Evolutionary conservation across 148 eudicot species (phyloP).

Genomic region (Amaranthus palmeri): DNA sequence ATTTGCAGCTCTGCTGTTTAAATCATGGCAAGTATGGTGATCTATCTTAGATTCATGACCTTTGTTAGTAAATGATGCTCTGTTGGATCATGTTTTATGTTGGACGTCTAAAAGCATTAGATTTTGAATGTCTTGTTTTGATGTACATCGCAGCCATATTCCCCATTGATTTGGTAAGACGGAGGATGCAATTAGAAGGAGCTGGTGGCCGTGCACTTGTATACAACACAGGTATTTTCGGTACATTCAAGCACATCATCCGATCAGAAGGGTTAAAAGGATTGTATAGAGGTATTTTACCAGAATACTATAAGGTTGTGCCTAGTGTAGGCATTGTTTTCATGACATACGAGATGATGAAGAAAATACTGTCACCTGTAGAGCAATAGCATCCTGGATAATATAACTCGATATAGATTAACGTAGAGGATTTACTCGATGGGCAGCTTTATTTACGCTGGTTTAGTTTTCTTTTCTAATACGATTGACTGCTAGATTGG

Average conservation of each 20-base stretch:
- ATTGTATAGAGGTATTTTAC: slow-evolving; percentile 52
- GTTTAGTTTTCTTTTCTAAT: slow-evolving; percentile 5
- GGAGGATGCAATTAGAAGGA: slow-evolving; percentile 92
- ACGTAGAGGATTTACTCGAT: slow-evolving; percentile 1
- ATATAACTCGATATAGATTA: slow-evolving; percentile 7
- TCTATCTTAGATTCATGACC: background rate
- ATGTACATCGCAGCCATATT: slow-evolving; percentile 56
- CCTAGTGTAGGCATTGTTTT: slow-evolving; percentile 53
- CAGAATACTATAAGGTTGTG: slow-evolving; percentile 55
- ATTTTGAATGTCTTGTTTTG: background rate
- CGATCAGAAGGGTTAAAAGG: slow-evolving; percentile 33
- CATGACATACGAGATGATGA: slow-evolving; percentile 59
- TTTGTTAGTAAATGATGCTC: background rate
- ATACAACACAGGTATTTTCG: slow-evolving; percentile 60
- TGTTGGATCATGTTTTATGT: background rate
- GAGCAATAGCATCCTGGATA: slow-evolving; percentile 21
- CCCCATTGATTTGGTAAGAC: slow-evolving; percentile 86
- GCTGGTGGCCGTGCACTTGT: slow-evolving; percentile 80
- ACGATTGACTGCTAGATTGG: slow-evolving; percentile 9
- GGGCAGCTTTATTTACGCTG: slow-evolving; percentile 20
- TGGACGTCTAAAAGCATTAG: background rate
- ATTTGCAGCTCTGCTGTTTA: background rate
- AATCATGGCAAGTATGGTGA: background rate
- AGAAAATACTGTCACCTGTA: slow-evolving; percentile 59
- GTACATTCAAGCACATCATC: slow-evolving; percentile 49